Conservation (phyloP, 768 basidiomycete genomes). For the Phanerochaete sordida region DNA sequence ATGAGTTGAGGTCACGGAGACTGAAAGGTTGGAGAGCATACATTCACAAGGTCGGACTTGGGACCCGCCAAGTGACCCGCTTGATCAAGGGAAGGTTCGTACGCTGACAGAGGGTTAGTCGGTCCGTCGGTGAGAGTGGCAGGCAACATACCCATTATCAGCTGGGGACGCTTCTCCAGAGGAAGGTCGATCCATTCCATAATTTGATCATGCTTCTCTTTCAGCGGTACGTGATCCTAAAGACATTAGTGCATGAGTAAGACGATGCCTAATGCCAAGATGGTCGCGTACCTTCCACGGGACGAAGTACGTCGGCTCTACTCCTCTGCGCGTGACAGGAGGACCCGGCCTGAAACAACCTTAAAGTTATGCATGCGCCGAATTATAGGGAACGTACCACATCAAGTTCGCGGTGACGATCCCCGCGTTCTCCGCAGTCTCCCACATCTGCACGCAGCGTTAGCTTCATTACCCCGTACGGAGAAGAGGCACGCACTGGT, state of each 20-base stretch:
- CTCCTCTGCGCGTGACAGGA: conserved; percentile 61
- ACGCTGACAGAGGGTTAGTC: conserved; percentile 40
- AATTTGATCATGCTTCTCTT: conserved; percentile 74
- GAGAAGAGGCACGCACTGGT: conserved; percentile 50
- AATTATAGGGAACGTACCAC: conserved; percentile 56
- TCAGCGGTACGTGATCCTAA: conserved; percentile 60
- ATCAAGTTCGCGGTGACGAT: conserved; percentile 83
- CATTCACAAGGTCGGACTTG: conserved; percentile 65
- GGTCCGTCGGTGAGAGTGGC: not conserved
- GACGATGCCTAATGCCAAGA: not conserved
- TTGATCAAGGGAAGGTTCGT: conserved; percentile 85
- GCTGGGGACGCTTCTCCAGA: conserved; percentile 64
- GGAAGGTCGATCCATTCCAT: conserved; percentile 82
- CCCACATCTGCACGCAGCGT: conserved; percentile 69
- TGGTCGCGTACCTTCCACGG: conserved; percentile 59
- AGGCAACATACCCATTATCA: conserved; percentile 59
- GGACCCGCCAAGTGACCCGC: conserved; percentile 76
- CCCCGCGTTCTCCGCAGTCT: conserved; percentile 73
- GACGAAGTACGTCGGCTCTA: conserved; percentile 68
- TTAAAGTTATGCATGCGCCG: not conserved
- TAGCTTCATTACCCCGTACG: not conserved
- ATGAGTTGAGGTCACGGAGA: not conserved
- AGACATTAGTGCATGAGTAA: not conserved
- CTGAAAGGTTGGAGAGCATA: conserved; percentile 29
- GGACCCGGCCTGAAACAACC: conserved; percentile 70